Evolutionary conservation across 208 protist species (phyloP), one percentile per base, ranked within the genome.

Genomic region (Acanthamoeba sp.): DNA sequence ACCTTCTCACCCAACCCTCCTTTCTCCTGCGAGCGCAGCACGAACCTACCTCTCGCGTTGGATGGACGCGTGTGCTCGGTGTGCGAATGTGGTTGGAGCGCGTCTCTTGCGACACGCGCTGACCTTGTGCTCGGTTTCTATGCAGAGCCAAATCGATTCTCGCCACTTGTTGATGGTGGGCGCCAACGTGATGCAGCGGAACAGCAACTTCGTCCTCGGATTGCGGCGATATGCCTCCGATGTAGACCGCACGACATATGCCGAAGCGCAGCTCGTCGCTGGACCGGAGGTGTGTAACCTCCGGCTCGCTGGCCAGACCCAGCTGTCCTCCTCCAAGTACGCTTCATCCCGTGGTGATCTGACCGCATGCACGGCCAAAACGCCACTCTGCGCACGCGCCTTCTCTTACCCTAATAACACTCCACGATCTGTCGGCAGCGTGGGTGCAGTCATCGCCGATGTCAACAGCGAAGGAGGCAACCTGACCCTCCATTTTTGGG

Each of bases 211-310:
- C 48, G 27, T 88, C 29, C 27, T 55, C n/a, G 78, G 78, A 5
- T 88, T 42, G 78, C 78, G 78, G 45, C 78, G 32, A 20, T 88
- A 62, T 22, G 16, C 34, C 40, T 88, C 78, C 78, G 78, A 88
- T 9, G 48, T 62, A 27, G 78, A 88, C 40, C 78, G 32, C 24
- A 88, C 40, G n/a, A 88, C 78, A 7, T 88, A 62, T 36, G 45
- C 78, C 22, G 78, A 88, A 27, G 78, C 78, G 48, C 78, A 88
- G 32, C n/a, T 88, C 45, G 45, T 88, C 16, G 78, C 78, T 45
- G 78, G 78, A 27, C 78, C 78, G 45, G 78, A 88, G 78, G 48
- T n/a, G 10, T 88, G 78, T 42, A 88, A 88, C 78, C 45, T 88
- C 27, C 78, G 48, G 24, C 27, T 64, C 16, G 34, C 62, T 40